Evolutionary conservation across 1,284 basidiomycete genomes (phyloP).

Genomic region (Trichosporon sp.): DNA sequence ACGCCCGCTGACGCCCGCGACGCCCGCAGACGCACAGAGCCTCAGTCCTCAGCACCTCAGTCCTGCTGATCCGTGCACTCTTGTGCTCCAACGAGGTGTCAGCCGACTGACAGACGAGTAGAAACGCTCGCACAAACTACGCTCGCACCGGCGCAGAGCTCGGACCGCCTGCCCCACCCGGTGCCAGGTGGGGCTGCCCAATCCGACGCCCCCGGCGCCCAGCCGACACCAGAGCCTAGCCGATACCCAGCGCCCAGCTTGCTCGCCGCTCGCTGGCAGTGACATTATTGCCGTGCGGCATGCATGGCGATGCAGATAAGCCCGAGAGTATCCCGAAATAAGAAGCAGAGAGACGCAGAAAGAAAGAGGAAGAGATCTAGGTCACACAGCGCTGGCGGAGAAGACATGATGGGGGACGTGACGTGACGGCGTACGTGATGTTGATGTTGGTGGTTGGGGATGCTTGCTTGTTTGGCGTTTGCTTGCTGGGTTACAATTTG

Average conservation of each 20-base stretch:
- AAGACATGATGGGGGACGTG: not conserved
- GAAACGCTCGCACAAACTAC: not conserved
- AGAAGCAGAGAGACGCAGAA: not conserved
- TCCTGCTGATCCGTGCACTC: too few species aligned
- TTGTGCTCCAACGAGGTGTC: too few species aligned
- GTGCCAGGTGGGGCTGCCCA: not conserved
- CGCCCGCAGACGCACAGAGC: too few species aligned
- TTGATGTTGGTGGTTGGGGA: not conserved
- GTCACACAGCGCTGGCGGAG: not conserved
- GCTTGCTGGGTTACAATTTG: not conserved
- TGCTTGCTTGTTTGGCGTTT: not conserved
- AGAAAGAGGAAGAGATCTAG: not conserved
- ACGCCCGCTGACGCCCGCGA: too few species aligned
- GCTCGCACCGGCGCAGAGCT: too few species aligned
- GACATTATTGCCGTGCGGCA: not conserved
- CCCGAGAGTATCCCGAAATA: not conserved
- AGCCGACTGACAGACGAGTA: not conserved
- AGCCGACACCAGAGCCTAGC: not conserved
- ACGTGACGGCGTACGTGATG: not conserved
- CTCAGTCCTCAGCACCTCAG: too few species aligned
- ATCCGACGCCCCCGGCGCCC: not conserved
- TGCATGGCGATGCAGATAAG: constrained; percentile 6
- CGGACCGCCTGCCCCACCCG: not conserved
- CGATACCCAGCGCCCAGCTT: not conserved
- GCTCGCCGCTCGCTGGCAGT: not conserved